Evolutionary conservation across 1,139 yeast species (phyloP).

Genomic region (Taphrina pruni): DNA sequence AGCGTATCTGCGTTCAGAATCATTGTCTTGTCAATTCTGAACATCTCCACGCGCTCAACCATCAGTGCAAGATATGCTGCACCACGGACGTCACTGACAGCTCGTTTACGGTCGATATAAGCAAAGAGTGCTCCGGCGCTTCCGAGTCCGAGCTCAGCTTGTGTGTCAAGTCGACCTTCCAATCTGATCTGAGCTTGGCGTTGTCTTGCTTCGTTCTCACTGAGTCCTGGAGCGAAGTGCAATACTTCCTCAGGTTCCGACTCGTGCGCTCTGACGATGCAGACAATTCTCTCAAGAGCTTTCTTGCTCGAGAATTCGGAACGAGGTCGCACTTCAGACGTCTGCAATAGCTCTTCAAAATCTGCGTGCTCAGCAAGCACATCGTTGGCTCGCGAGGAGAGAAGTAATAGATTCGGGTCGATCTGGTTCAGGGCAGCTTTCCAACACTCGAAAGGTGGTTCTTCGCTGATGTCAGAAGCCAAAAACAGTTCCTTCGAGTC

Average conservation of each 20-base stretch:
- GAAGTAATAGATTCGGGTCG: conserved; percentile 43
- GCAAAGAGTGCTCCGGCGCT: conserved; percentile 44
- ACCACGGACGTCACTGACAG: conserved; percentile 30
- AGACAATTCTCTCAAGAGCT: neutral
- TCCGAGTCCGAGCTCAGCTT: conserved; percentile 39
- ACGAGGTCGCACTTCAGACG: conserved; percentile 42
- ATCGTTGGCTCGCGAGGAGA: conserved; percentile 44
- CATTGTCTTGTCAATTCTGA: conserved; percentile 46
- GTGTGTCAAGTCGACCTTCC: neutral
- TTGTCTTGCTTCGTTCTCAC: conserved; percentile 3
- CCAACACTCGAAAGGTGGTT: conserved; percentile 23
- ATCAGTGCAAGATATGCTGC: conserved; percentile 31
- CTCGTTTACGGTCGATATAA: conserved; percentile 40
- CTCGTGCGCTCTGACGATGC: neutral
- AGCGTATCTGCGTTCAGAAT: conserved; percentile 54
- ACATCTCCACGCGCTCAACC: conserved; percentile 39
- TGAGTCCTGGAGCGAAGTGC: conserved; percentile 9
- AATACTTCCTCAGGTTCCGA: neutral
- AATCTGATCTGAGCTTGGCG: conserved; percentile 13
- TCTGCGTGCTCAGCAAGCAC: conserved; percentile 37
- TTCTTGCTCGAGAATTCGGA: conserved; percentile 41
- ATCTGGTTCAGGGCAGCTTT: conserved; percentile 43
- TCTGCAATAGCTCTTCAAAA: conserved; percentile 1
- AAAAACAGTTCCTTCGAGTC: conserved; percentile 23
- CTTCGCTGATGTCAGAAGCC: conserved; percentile 34